phyloP scores from a whole-genome alignment of 1,284 basidiomycete genomes.

The Spongiforma sp. region DNA sequence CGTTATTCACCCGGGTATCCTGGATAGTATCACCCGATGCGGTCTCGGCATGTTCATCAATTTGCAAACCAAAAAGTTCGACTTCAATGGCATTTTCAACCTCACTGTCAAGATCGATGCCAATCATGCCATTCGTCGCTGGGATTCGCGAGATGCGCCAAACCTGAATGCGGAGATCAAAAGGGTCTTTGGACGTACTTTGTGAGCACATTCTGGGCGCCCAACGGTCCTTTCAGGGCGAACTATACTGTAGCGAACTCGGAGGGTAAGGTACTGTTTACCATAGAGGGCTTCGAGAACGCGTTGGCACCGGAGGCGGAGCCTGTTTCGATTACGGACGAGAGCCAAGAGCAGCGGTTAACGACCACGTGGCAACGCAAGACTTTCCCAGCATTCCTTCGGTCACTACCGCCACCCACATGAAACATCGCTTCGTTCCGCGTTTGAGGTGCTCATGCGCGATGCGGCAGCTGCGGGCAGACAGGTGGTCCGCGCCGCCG shows the following conservation, averaged over 20 bases:
- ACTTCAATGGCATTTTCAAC: constrained; percentile 38
- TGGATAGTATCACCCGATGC: constrained; percentile 39
- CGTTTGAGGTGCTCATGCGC: constrained; percentile 22
- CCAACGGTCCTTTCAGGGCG: constrained; percentile 33
- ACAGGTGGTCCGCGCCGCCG: constrained; percentile 29
- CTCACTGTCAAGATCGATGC: constrained; percentile 36
- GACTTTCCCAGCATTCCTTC: constrained; percentile 24
- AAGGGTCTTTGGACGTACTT: constrained; percentile 38
- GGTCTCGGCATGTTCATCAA: constrained; percentile 39
- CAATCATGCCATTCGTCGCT: constrained; percentile 32
- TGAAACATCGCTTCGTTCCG: constrained; percentile 17
- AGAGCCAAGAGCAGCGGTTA: constrained; percentile 30
- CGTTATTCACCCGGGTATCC: constrained; percentile 33
- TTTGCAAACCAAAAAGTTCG: constrained; percentile 36
- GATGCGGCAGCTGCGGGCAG: constrained; percentile 24
- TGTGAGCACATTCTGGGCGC: constrained; percentile 25
- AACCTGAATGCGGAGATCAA: constrained; percentile 31
- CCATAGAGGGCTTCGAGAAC: constrained; percentile 38
- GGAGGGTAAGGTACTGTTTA: constrained; percentile 33
- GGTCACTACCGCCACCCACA: constrained; percentile 2
- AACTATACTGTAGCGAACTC: constrained; percentile 33
- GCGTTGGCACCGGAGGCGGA: constrained; percentile 34
- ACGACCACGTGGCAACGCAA: constrained; percentile 35
- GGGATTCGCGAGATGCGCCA: constrained; percentile 31
- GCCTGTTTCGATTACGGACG: constrained; percentile 28